A percentile compares a stretch with the other conserved stretches of the same genome.
These are phyloP conservation scores for Colletotrichum salicis DNA, from an alignment of 2,329 filamentous ascomycete genomes.

Conservation along the genomic window DNA sequence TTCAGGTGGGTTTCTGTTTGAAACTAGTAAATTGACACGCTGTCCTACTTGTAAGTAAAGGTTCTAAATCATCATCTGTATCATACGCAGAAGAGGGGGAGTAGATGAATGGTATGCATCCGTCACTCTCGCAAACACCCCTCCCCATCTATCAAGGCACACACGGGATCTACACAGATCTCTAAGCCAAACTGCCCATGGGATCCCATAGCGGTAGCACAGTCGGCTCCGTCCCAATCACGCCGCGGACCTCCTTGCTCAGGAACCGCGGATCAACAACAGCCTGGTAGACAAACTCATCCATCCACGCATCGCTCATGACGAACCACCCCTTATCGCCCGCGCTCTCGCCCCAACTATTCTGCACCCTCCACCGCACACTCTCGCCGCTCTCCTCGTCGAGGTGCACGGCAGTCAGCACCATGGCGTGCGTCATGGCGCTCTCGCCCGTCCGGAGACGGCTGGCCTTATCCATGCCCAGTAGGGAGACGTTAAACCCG, in stretches of 20 bases:
- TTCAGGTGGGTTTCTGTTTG: background rate
- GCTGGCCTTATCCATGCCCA: conserved; percentile 81
- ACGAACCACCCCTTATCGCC: conserved; percentile 89
- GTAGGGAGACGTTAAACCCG: conserved; percentile 81
- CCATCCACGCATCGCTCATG: conserved; percentile 85
- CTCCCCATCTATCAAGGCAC: background rate
- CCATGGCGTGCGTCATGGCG: conserved; percentile 93
- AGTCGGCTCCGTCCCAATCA: conserved; percentile 76
- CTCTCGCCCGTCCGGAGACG: conserved; percentile 79
- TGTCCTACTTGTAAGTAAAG: conserved; percentile 5
- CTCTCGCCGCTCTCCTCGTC: conserved; percentile 67
- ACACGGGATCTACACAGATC: background rate
- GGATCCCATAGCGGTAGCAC: conserved; percentile 83
- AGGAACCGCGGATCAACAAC: conserved; percentile 81
- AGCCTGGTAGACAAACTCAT: conserved; percentile 86
- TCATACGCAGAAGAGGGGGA: background rate
- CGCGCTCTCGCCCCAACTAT: conserved; percentile 78
- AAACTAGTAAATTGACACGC: conserved; percentile 14
- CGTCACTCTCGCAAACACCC: background rate
- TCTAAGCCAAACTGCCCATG: conserved; percentile 76
- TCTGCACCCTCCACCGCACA: conserved; percentile 87
- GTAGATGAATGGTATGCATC: background rate
- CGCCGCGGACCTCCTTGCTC: conserved; percentile 72
- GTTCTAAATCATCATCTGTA: conserved; percentile 5
- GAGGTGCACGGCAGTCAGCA: conserved; percentile 85